Evolutionary conservation across 176 grass and related monocot genomes (phyloP).

Genomic region (Cymbopogon citratus): DNA sequence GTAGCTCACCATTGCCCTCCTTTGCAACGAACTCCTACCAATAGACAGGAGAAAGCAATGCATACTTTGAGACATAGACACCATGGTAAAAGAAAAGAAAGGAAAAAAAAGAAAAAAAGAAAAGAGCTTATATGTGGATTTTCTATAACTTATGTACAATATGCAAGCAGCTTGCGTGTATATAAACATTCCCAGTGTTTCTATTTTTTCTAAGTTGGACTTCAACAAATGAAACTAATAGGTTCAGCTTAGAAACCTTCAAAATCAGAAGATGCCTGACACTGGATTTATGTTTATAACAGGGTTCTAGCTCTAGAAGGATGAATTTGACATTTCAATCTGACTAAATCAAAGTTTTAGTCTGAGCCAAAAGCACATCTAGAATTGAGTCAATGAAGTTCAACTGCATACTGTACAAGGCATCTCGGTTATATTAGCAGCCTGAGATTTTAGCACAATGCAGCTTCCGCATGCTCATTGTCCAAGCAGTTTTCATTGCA

Average conservation of each 20-base stretch:
- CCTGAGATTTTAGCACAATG: not conserved
- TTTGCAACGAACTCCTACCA: conserved; percentile 77
- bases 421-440: not conserved
- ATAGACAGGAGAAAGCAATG: conserved; percentile 4
- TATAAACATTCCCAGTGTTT: not conserved
- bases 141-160: not conserved
- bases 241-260: not conserved
- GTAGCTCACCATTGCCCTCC: conserved; percentile 79
- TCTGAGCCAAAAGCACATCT: not conserved
- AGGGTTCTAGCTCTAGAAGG: not conserved
- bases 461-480: not conserved
- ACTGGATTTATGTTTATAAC: not conserved
- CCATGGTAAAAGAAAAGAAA: not conserved
- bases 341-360: not conserved
- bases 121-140: not conserved
- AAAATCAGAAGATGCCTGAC: not conserved
- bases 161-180: conserved; percentile 8
- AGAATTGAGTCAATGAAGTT: not conserved
- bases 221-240: not conserved
- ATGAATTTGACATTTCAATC: not conserved
- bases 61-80: not conserved
- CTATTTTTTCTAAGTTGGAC: not conserved
- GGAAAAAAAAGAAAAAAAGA: no score
- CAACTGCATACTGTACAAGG: not conserved
- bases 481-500: not conserved